Base-by-base conservation (phyloP, 2,329 filamentous ascomycete species). In the Aspergillus ochraceoroseus region DNA sequence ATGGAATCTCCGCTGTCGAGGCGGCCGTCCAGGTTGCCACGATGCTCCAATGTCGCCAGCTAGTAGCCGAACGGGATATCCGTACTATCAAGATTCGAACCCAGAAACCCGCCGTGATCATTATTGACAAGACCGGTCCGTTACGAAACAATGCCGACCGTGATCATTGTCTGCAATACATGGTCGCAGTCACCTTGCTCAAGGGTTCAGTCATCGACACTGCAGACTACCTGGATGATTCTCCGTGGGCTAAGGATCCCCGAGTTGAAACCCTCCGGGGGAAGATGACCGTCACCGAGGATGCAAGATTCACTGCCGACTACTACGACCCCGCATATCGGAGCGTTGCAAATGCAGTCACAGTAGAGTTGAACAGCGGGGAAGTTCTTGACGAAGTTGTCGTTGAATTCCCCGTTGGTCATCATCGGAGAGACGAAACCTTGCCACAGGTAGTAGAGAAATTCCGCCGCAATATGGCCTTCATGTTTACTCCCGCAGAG, bases 361-460 rank as follows among this genome's bases (percentile, higher is more conserved):
- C 43, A 4, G 36, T 61, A 1, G 22, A 23, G 3, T 27, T 61
- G 8, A 40, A 33, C 13, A 45, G 54, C 32, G 55, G 50, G 2
- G 34, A 23, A 5, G 18, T 32, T 11, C 25, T 58, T 1, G 45
- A 50, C 4, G 58, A 61, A 25, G 46, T 53, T 8, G 28, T 57
- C 0, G 45, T 61, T 8, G 42, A 70, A 52, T 70, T 64, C 51
- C 66, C 67, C 0, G 42, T 50, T 7, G 57, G 57, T 3, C 52
- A 60, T 38, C 38, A 33, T 5, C 39, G 41, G 29, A 36, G 49
- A 15, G 20, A 17, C 2, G 44, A 51, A 6, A 59, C 57, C 7
- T 15, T 48, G 15, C 31, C 22, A 5, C 14, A 34, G 7, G 51
- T 59, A 2, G 37, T 41, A 18, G 38, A 38, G 19, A 61, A 61